Base-by-base conservation (phyloP, 164 flowering plant genomes). In the Tetracentron sinense region DNA sequence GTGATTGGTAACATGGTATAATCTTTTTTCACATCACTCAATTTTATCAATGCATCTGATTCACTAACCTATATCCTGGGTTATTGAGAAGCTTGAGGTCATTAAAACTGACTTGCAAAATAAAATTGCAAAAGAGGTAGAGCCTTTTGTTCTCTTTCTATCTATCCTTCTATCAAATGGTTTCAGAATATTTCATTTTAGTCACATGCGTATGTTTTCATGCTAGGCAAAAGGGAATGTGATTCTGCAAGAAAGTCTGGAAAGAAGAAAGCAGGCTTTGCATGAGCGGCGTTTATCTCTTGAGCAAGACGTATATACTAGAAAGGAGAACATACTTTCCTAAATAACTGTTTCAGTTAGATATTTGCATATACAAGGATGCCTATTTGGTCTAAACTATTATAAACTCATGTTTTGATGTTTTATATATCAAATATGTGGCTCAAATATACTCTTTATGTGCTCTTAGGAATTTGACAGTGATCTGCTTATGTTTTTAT, bases 281-380 rank as follows among this genome's bases (percentile, higher is more conserved):
- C 83, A 67, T 68, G 85, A 83, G 56, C 92, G 79, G 22, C 97
- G 96, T 62, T 68, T 76, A 66, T 83, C 86, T 61, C 96, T 95
- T 51, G 92, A 91, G 77, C 77, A 81, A 78, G 97, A 91, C 64
- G 99, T 91, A 89, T 25, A 56, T 30, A 63, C 33, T 48, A 44
- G 55, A 25, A n/a, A 20, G 10, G 16, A 28, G 5, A 4, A 38
- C 14, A 1, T 38, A 8, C 44, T 1, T 38, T 38, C 44, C 44
- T n/a, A 31, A 56, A 38, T 31, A 31, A 22, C 21, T 7, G 25
- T 30, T 56, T 50, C 35, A 56, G 42, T 27, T 58, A 44, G 17
- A 29, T 52, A 20, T 38, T 55, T 58, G 57, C 59, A 33, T 50
- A 20, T 56, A 20, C 42, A 69, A 35, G 46, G 1, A 42, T 59